Evolutionary conservation across 2,329 filamentous ascomycete genomes (phyloP).

Genomic region (Thermothelomyces thermophilus): DNA sequence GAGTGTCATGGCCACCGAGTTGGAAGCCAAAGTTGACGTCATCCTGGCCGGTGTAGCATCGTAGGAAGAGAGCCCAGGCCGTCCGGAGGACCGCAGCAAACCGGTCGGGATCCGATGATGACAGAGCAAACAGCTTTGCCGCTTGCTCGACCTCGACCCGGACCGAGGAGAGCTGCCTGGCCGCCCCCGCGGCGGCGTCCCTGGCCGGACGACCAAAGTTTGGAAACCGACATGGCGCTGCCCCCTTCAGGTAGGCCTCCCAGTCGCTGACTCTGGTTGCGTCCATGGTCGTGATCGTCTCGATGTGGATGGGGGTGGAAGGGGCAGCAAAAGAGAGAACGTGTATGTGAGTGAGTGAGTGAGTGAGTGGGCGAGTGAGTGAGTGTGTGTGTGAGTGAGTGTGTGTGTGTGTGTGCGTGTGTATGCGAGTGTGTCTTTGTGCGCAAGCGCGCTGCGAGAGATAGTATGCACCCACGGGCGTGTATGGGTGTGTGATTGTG

Average conservation of each 20-base stretch:
- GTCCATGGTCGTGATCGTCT: too few relatives aligned
- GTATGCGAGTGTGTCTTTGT: too few relatives aligned
- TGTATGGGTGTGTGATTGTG: too few relatives aligned
- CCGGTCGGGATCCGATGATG: conserved; percentile 9
- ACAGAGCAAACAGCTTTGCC: conserved; percentile 9
- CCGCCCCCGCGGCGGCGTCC: background rate
- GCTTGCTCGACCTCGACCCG: conserved; percentile 15
- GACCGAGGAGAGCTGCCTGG: conserved; percentile 13
- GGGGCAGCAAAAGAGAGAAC: too few relatives aligned
- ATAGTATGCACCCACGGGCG: too few relatives aligned
- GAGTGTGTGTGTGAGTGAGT: too few relatives aligned
- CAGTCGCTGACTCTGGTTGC: background rate
- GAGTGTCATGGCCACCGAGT: background rate
- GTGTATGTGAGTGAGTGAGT: too few relatives aligned
- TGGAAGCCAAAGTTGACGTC: conserved; percentile 20
- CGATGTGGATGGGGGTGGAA: too few relatives aligned
- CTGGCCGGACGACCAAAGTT: conserved; percentile 9
- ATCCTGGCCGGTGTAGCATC: conserved; percentile 23
- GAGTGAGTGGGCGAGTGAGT: too few relatives aligned
- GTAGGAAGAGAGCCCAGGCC: conserved; percentile 21
- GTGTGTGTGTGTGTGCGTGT: too few relatives aligned
- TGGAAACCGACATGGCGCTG: conserved; percentile 13
- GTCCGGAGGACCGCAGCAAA: conserved; percentile 16
- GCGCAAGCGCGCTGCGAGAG: too few relatives aligned
- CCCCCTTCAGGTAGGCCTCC: conserved; percentile 2